Evolutionary conservation across 768 basidiomycete species (phyloP), one percentile per base, ranked within the genome.

Genomic region (Bullera alba): DNA sequence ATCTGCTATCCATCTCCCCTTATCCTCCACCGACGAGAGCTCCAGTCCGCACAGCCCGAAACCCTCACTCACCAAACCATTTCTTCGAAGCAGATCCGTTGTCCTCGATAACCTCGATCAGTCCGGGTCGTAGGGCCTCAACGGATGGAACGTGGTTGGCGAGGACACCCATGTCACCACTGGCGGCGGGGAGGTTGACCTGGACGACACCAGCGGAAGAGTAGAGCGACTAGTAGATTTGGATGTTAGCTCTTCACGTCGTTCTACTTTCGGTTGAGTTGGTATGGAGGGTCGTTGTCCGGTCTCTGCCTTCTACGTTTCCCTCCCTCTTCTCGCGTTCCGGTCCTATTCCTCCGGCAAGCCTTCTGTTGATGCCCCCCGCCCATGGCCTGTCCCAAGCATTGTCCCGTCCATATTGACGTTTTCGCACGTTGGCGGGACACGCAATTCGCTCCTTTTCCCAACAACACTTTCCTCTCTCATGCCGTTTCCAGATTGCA

Each of bases 81-180:
- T 93, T 97, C 80, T 95, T 92, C 50, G 83, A 80, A 30, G 78
- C 73, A 68, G 79, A 80, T 45, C 77, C 79, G 10, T 82, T 76
- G 28, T 65, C 63, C 76, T 96, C 93, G 58, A 97, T 81, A 61
- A 99, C 85, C 75, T 99, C 95, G 46, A 99, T 78, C 51, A 97
- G 79, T 71, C 95, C 95, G 35, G 95, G 86, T 69, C 87, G 86
- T 48, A 99, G 79, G 42, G 93, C 80, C 74, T 99, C 95, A 51
- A 97, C 86, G n/a, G 90, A 86, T 26, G 95, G 85, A 48, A 96
- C 91, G 76, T 99, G 95, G 80, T 93, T 95, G 63, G 93, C 89
- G 54, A 99, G 83, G 65, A 99, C 87, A 79, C 95, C 95, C 91
- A 97, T 96, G 75, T 96, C 92, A 67, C 95, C 95, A 2, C 88